These are phyloP conservation scores for Globisporangium yorkense DNA, from an alignment of 352 stramenopile species.

Conservation along the genomic window DNA sequence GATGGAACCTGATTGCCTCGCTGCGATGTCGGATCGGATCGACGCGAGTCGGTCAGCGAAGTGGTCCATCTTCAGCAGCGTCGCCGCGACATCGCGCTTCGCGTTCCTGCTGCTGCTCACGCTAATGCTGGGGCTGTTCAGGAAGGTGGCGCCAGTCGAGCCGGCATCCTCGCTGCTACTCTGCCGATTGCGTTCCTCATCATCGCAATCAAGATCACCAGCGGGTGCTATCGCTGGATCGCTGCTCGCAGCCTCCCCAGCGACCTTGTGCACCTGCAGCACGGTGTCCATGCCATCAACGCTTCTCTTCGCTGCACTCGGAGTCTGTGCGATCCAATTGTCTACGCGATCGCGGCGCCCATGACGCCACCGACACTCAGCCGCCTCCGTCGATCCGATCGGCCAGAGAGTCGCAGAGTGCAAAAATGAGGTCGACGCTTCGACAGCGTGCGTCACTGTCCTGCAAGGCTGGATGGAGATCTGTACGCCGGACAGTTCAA, in stretches of 20 bases:
- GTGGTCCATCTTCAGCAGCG: constrained; percentile 33
- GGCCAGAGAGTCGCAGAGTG: not conserved
- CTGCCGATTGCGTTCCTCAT: constrained; percentile 5
- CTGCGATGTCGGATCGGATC: constrained; percentile 34
- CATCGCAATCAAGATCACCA: not conserved
- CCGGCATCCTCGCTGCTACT: not conserved
- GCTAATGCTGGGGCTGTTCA: not conserved
- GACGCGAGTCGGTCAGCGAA: constrained; percentile 36
- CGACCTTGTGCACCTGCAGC: no score
- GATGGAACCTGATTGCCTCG: constrained; percentile 1
- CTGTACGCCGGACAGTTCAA: not conserved
- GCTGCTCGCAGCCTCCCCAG: not conserved
- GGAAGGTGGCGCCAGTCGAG: not conserved
- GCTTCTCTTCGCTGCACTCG: no score
- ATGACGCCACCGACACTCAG: no score
- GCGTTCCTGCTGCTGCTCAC: not conserved
- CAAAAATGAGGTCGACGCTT: constrained; percentile 6
- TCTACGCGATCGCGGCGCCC: no score
- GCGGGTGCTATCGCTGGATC: not conserved
- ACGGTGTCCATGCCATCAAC: no score
- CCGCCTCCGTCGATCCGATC: not conserved
- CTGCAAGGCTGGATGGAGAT: no score
- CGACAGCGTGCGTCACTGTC: no score
- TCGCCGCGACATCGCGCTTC: constrained; percentile 15
- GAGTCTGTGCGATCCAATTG: no score